phyloP scores from a whole-genome alignment of 306 rosid genomes.

The Castanea mollissima region DNA sequence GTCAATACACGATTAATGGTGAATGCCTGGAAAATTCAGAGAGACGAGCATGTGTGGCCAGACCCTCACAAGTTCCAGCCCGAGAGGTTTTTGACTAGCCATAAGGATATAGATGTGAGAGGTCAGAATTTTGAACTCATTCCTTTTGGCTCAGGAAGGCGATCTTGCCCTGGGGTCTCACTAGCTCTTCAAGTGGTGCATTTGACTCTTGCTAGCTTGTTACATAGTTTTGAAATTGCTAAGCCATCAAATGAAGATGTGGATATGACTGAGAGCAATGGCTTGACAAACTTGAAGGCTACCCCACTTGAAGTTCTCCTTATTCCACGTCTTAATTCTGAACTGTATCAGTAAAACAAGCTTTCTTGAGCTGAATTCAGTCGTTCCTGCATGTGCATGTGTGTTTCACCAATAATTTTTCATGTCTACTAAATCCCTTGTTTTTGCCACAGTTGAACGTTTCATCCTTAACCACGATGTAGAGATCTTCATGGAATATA shows the following conservation, averaged over 20 bases:
- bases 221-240: slow-evolving; percentile 28
- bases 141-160: slow-evolving; percentile 42
- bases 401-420: too few species aligned
- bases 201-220: slow-evolving; percentile 28
- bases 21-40: slow-evolving; percentile 42
- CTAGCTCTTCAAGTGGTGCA: slow-evolving; percentile 33
- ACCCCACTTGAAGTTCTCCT: slow-evolving; percentile 32
- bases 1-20: slow-evolving; percentile 39
- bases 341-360: slow-evolving; percentile 12
- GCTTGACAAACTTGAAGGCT: slow-evolving; percentile 40
- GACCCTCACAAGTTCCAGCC: slow-evolving; percentile 37
- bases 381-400: too few species aligned
- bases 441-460: too few species aligned
- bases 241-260: slow-evolving; percentile 31
- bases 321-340: slow-evolving; percentile 26
- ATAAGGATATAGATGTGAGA: slow-evolving; percentile 30
- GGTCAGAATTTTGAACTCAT: slow-evolving; percentile 31
- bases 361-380: background rate
- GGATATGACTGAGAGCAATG: slow-evolving; percentile 47
- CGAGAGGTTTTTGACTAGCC: slow-evolving; percentile 33
- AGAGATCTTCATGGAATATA: too few species aligned
- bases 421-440: too few species aligned
- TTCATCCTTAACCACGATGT: too few species aligned
- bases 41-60: slow-evolving; percentile 29
- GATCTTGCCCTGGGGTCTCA: slow-evolving; percentile 38